These are phyloP conservation scores for Helianthus annuus DNA, from an alignment of 129 eudicot genomes.

Conservation along the genomic window DNA sequence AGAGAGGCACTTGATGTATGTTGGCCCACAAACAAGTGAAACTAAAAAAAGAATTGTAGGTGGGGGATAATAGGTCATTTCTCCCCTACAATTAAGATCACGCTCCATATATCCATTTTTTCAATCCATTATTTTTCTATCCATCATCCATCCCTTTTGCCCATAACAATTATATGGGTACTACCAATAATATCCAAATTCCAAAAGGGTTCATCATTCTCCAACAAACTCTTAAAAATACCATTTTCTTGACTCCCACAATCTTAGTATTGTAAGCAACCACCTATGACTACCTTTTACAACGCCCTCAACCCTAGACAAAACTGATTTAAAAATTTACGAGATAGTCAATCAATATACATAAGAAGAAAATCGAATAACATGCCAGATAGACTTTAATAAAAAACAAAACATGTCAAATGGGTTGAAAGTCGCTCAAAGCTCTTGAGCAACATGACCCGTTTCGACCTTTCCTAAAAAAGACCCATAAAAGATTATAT, in stretches of 20 bases:
- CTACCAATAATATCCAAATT: conserved; percentile 2
- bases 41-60: not conserved
- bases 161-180: not conserved
- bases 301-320: not conserved
- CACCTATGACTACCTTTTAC: not conserved
- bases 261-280: not conserved
- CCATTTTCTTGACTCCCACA: not conserved
- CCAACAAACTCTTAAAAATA: not conserved
- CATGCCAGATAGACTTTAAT: not conserved
- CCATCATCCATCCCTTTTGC: not conserved
- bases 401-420: not conserved
- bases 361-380: not conserved
- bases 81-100: too few relatives aligned
- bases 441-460: not conserved
- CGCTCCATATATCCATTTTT: not conserved
- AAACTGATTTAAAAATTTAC: not conserved
- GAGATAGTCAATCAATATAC: not conserved
- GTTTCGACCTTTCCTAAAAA: not conserved
- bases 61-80: not conserved
- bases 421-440: not conserved
- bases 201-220: not conserved
- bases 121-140: not conserved
- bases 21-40: not conserved
- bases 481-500: not conserved
- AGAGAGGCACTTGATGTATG: not conserved